Evolutionary conservation across 768 basidiomycete genomes (phyloP), one percentile per base, ranked within the genome.

Genomic region (Lepiota venenata): DNA sequence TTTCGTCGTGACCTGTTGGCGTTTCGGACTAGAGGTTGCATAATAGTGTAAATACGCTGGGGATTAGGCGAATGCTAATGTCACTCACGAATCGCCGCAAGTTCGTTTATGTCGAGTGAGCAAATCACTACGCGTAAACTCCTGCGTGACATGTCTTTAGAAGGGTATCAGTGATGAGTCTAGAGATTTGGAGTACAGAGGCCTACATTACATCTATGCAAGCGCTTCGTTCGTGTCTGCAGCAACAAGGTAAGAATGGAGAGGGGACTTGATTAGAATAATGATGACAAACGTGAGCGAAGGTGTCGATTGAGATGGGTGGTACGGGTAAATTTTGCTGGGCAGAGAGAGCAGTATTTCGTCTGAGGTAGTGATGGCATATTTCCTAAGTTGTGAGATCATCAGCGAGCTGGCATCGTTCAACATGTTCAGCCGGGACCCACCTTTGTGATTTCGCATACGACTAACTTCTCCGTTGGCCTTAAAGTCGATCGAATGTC

Each of bases 221-320:
- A 71, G 52, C 84, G 71, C 62, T n/a, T 87, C 85, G 47, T 85
- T 85, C 3, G 83, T 82, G 65, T 87, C 86, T 87, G 63, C 25
- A 48, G 25, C 21, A n/a, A 51, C 48, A n/a, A 5, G 44, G 56
- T 57, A 41, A 57, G 42, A 29, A 46, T 52, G 48, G 38, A 50
- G 35, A 16, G 12, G 12, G 11, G 18, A 1, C 20, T 25, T 9
- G 29, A 25, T 47, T 5, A 48, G 12, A 46, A 50, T 32, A 21
- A 16, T n/a, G 32, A 18, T 20, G 10, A 74, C 85, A 50, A 64
- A 88, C 87, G 87, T 58, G 85, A 87, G 42, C 85, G 82, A 51
- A 88, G 64, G 63, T 88, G 87, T 14, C 87, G 78, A 66, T 87
- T 86, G 45, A 89, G 74, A 66, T 89, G 87, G 0, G 87, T 88